Conservation (phyloP, 768 basidiomycete genomes). For the Chalciporus piperatus region DNA sequence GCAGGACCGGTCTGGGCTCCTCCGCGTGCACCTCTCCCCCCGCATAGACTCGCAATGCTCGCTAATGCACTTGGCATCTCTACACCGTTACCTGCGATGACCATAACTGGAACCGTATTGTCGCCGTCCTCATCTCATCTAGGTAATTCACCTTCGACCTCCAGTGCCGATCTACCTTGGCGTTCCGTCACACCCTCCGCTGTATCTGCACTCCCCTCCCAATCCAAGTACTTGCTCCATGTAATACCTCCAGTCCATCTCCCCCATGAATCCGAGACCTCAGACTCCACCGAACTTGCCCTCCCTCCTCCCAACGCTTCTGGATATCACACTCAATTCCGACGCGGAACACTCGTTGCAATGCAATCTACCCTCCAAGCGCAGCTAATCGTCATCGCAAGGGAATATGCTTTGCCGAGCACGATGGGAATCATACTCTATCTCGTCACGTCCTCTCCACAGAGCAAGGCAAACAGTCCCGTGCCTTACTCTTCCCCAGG, state of each 20-base stretch:
- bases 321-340: constrained; percentile 77
- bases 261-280: constrained; percentile 55
- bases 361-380: constrained; percentile 79
- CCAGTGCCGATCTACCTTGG: constrained; percentile 34
- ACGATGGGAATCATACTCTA: constrained; percentile 82
- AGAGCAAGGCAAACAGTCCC: constrained; percentile 13
- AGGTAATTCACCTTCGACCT: constrained; percentile 18
- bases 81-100: constrained; percentile 61
- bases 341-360: constrained; percentile 83
- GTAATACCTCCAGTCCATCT: constrained; percentile 77
- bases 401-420: constrained; percentile 90
- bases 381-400: constrained; percentile 84
- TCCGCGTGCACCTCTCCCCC: constrained; percentile 70
- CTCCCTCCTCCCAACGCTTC: constrained; percentile 58
- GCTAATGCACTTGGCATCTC: constrained; percentile 85
- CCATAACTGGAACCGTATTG: constrained; percentile 12
- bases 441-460: constrained; percentile 49
- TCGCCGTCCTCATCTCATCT: constrained; percentile 11
- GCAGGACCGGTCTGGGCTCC: constrained; percentile 45
- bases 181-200: constrained; percentile 52
- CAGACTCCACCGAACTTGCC: constrained; percentile 42
- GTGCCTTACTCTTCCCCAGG: constrained; percentile 16
- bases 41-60: constrained; percentile 74
- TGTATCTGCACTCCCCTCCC: constrained; percentile 34
- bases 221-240: constrained; percentile 76